Evolutionary conservation across 2,329 filamentous ascomycete species (phyloP).

Genomic region (Phyllosticta ampelicida): DNA sequence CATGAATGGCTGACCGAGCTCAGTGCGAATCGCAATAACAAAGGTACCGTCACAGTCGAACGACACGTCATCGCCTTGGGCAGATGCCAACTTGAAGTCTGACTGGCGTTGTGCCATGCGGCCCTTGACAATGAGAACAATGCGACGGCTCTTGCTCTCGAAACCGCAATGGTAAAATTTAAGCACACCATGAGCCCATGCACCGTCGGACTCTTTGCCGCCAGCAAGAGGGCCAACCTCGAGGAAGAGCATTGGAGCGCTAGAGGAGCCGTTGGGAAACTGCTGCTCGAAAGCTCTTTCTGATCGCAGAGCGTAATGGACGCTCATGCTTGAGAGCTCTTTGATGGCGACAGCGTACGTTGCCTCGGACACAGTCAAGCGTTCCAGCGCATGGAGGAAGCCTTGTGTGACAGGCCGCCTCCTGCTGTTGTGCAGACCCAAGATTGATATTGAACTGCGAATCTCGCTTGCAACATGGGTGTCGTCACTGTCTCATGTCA

Average conservation of each 20-base stretch:
- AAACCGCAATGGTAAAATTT: constrained; percentile 20
- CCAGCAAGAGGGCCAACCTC: background rate
- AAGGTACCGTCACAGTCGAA: constrained; percentile 55
- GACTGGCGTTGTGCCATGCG: constrained; percentile 24
- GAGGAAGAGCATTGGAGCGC: constrained; percentile 5
- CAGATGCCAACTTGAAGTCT: constrained; percentile 26
- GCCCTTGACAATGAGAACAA: constrained; percentile 31
- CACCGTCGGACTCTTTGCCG: constrained; percentile 1
- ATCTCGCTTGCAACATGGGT: constrained; percentile 14
- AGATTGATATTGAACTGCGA: background rate
- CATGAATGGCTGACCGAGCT: constrained; percentile 49
- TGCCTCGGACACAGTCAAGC: constrained; percentile 27
- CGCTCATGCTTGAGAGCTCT: constrained; percentile 1
- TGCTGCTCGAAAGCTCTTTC: background rate
- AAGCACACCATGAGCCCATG: constrained; percentile 2
- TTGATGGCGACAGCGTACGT: constrained; percentile 15
- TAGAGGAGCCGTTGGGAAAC: background rate
- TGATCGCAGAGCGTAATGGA: constrained; percentile 3
- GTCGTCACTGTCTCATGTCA: constrained; percentile 20
- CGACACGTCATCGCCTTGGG: constrained; percentile 49
- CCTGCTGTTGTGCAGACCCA: constrained; percentile 4
- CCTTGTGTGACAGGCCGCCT: constrained; percentile 18
- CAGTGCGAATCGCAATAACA: constrained; percentile 47
- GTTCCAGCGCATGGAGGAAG: constrained; percentile 26
- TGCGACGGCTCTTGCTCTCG: constrained; percentile 18